A percentile compares a stretch with the other conserved stretches of the same genome.
These are phyloP conservation scores for Chlorella variabilis DNA, from an alignment of 163 green algal species.

Conservation along the genomic window DNA sequence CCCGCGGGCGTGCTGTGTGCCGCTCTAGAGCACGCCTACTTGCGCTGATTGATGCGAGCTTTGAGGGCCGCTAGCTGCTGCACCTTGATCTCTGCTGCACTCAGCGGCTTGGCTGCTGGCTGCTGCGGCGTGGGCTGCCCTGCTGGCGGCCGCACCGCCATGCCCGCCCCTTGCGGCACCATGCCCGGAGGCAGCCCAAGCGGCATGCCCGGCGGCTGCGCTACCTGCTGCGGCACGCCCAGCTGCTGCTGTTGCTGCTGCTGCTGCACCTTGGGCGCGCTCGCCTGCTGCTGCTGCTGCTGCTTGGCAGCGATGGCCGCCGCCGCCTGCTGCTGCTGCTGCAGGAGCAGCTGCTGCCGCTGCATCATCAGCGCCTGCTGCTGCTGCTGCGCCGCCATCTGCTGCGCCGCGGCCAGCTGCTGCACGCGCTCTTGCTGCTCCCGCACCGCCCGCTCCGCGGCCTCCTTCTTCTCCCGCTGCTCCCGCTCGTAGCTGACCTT, in stretches of 20 bases:
- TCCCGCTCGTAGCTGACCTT: background rate
- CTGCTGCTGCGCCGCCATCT: background rate
- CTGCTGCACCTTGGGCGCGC: background rate
- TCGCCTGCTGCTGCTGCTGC: slow-evolving; percentile 14
- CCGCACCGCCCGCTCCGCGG: background rate
- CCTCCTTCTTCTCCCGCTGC: background rate
- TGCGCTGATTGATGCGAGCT: slow-evolving; percentile 30
- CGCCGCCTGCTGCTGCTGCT: background rate
- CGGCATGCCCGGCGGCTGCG: background rate
- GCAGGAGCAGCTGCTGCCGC: too few relatives aligned
- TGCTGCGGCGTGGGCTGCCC: background rate
- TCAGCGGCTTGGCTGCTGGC: background rate
- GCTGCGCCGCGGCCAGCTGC: slow-evolving; percentile 12
- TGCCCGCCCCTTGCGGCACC: background rate
- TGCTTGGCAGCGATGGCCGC: background rate
- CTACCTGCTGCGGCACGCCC: background rate
- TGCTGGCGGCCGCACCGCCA: background rate
- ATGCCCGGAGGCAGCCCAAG: background rate
- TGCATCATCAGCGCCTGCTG: slow-evolving; percentile 11
- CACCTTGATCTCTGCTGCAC: slow-evolving; percentile 8
- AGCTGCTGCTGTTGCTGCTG: slow-evolving; percentile 8
- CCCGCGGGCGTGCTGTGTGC: too few relatives aligned
- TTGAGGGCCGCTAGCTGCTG: slow-evolving; percentile 25
- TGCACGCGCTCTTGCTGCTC: slow-evolving; percentile 2
- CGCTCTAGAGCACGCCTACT: too few relatives aligned